These are phyloP conservation scores for Papiliotrema fonsecae DNA, from an alignment of 1,284 basidiomycete genomes.

Conservation along the genomic window DNA sequence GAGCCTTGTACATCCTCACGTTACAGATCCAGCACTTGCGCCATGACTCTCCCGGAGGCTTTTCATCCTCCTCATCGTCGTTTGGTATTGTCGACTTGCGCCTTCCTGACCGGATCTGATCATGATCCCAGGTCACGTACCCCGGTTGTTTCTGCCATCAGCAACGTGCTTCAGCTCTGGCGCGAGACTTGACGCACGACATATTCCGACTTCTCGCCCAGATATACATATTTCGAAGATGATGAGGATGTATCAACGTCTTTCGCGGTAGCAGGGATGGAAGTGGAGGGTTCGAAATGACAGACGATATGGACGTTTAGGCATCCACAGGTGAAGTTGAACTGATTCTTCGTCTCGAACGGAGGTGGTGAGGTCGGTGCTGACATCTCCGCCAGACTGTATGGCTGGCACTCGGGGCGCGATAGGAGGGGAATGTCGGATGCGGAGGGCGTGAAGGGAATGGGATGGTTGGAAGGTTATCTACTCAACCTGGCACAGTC, in stretches of 20 bases:
- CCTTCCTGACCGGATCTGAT: constrained; percentile 4
- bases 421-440: not conserved
- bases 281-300: not conserved
- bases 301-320: constrained; percentile 28
- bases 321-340: constrained; percentile 31
- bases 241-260: not conserved
- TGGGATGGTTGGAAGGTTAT: not conserved
- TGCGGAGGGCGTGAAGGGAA: not conserved
- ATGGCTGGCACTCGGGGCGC: not conserved
- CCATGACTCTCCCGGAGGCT: constrained; percentile 16
- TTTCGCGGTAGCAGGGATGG: not conserved
- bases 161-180: constrained; percentile 1
- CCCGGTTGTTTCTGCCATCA: constrained; percentile 17
- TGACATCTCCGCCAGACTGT: not conserved
- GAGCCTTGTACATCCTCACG: constrained; percentile 20
- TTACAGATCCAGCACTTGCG: constrained; percentile 39
- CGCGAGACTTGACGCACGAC: constrained; percentile 10
- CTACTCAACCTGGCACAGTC: not conserved
- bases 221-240: constrained; percentile 11
- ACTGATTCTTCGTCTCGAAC: constrained; percentile 1
- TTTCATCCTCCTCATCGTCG: not conserved
- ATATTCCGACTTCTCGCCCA: constrained; percentile 12
- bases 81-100: not conserved
- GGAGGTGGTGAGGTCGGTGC: not conserved
- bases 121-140: constrained; percentile 24